These are phyloP conservation scores for Kodamaea ohmeri DNA, from an alignment of 1,139 yeast genomes.

Conservation along the genomic window DNA sequence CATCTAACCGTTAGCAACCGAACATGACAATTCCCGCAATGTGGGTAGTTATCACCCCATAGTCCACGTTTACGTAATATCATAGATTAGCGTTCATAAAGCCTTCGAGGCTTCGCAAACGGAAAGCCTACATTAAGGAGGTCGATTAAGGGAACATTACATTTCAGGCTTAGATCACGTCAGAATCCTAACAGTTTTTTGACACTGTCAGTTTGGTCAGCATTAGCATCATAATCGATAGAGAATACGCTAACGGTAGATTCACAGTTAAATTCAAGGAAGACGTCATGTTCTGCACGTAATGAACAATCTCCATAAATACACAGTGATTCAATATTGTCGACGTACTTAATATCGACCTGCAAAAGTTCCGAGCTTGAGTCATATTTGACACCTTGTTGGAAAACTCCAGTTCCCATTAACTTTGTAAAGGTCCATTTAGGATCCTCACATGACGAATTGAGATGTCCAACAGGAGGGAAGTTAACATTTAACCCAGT, in stretches of 20 bases:
- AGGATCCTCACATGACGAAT: slow-evolving; percentile 35
- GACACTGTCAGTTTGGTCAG: slow-evolving; percentile 24
- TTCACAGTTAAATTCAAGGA: slow-evolving; percentile 24
- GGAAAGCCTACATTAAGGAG: too few species aligned
- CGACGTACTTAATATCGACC: slow-evolving; percentile 22
- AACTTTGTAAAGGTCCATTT: slow-evolving; percentile 37
- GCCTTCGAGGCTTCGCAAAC: too few species aligned
- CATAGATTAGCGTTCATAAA: too few species aligned
- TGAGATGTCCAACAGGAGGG: slow-evolving; percentile 37
- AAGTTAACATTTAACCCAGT: slow-evolving; percentile 47
- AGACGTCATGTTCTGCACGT: slow-evolving; percentile 29
- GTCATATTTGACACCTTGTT: slow-evolving; percentile 27
- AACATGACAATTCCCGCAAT: too few species aligned
- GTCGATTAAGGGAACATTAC: too few species aligned
- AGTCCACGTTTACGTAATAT: too few species aligned
- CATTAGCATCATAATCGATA: slow-evolving; percentile 39
- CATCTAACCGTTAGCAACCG: too few species aligned
- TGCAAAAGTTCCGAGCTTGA: slow-evolving; percentile 20
- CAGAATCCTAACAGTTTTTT: slow-evolving; percentile 11
- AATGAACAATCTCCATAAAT: slow-evolving; percentile 33
- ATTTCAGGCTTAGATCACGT: too few species aligned
- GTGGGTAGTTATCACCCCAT: too few species aligned
- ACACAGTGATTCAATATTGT: slow-evolving; percentile 23
- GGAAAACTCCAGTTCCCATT: slow-evolving; percentile 34
- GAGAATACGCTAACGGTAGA: slow-evolving; percentile 36